phyloP scores from a whole-genome alignment of 2,329 filamentous ascomycete species.

The Orbilia brochopaga region DNA sequence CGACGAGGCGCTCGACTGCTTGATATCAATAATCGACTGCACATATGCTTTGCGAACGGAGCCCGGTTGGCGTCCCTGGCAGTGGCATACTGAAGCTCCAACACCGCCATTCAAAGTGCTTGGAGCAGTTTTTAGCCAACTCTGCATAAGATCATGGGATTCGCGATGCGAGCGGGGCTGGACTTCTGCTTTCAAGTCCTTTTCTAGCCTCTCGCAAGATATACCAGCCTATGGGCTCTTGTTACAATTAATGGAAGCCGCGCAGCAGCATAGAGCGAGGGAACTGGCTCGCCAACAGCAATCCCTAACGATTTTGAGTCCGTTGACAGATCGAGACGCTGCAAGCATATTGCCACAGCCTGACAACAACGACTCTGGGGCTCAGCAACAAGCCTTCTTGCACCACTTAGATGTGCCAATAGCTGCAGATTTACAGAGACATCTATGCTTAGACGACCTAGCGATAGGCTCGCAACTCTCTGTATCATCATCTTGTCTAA shows the following conservation, averaged over 20 bases:
- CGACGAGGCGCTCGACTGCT: neutral
- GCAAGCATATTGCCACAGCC: too few relatives aligned
- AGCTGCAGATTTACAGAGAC: too few relatives aligned
- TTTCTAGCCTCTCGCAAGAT: conserved; percentile 8
- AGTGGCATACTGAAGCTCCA: conserved; percentile 19
- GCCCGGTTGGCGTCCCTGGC: conserved; percentile 24
- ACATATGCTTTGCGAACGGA: conserved; percentile 28
- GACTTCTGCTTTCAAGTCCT: conserved; percentile 8
- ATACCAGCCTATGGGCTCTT: conserved; percentile 6
- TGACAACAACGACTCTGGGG: too few relatives aligned
- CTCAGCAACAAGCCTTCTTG: too few relatives aligned
- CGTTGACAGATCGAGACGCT: neutral
- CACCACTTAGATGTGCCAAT: too few relatives aligned
- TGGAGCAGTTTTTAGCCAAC: conserved; percentile 5
- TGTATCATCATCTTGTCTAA: too few relatives aligned
- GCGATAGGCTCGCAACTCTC: too few relatives aligned
- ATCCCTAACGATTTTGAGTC: neutral
- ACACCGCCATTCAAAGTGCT: conserved; percentile 23
- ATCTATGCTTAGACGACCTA: too few relatives aligned
- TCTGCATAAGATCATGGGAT: conserved; percentile 19
- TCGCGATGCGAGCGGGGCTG: conserved; percentile 14
- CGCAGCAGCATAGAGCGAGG: neutral
- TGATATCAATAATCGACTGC: conserved; percentile 19
- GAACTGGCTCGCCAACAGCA: neutral
- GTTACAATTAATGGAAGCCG: neutral